phyloP scores from a whole-genome alignment of 768 basidiomycete genomes.

The Mycena sanguinolenta region DNA sequence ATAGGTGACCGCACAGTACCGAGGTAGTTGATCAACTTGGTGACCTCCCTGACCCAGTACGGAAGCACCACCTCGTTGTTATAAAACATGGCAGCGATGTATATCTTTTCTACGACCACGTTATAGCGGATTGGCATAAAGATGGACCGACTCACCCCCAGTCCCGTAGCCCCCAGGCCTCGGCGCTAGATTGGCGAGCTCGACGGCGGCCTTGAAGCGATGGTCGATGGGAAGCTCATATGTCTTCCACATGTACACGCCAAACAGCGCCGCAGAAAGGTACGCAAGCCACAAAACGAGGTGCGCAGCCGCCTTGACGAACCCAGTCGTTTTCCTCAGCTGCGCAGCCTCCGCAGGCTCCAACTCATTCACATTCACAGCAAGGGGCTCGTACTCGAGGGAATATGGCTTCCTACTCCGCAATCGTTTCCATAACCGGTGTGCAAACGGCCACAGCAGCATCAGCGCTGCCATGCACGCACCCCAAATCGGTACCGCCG shows the following conservation, averaged over 20 bases:
- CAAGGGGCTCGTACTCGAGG: neutral
- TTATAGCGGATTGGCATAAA: neutral
- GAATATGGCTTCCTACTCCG: neutral
- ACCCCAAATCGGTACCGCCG: neutral
- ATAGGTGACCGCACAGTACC: conserved; percentile 43
- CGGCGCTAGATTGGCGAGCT: neutral
- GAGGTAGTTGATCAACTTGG: conserved; percentile 52
- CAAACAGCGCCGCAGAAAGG: neutral
- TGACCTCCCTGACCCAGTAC: conserved; percentile 53
- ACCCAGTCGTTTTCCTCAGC: neutral
- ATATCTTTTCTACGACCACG: conserved; percentile 47
- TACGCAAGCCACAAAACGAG: neutral
- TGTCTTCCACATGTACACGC: neutral
- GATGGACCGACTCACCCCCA: conserved; percentile 15
- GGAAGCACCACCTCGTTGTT: conserved; percentile 54
- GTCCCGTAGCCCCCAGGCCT: conserved; percentile 7
- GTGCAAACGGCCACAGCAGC: neutral
- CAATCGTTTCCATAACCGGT: neutral
- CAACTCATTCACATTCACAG: neutral
- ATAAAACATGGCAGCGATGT: conserved; percentile 57
- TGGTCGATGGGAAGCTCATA: conserved; percentile 13
- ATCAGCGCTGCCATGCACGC: neutral
- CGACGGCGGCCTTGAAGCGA: conserved; percentile 4
- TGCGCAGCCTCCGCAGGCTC: neutral
- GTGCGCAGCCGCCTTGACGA: neutral